Evolutionary conservation across 441 rosid species (phyloP).

Genomic region (Gossypium davidsonii): DNA sequence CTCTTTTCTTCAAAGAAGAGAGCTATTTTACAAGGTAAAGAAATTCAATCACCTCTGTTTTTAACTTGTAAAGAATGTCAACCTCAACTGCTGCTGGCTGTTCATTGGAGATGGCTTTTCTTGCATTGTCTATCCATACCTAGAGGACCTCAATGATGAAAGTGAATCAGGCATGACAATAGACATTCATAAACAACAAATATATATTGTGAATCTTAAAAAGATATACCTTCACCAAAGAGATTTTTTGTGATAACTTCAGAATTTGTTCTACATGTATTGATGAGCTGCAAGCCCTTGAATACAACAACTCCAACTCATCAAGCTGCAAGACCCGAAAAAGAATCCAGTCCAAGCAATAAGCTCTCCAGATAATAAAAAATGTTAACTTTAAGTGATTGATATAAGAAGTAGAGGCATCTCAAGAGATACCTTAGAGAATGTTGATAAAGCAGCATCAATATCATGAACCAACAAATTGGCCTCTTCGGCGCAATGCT

Average conservation of each 20-base stretch:
- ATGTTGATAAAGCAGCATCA: constrained; percentile 44
- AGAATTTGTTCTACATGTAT: constrained; percentile 46
- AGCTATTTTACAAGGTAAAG: constrained; percentile 10
- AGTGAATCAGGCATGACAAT: constrained; percentile 17
- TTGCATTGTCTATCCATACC: constrained; percentile 57
- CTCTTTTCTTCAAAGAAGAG: neutral
- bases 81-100: constrained; percentile 41
- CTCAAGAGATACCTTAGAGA: constrained; percentile 36
- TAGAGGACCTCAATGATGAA: constrained; percentile 28
- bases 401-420: neutral
- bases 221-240: constrained; percentile 57
- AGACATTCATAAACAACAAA: constrained; percentile 6
- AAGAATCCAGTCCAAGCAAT: neutral
- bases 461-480: constrained; percentile 50
- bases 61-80: constrained; percentile 59
- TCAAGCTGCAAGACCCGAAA: constrained; percentile 37
- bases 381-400: constrained; percentile 3
- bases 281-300: constrained; percentile 49
- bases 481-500: constrained; percentile 70
- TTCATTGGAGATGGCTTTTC: constrained; percentile 37
- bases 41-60: constrained; percentile 56
- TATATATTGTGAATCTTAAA: neutral
- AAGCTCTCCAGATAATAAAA: constrained; percentile 10
- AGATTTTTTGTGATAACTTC: constrained; percentile 51
- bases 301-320: constrained; percentile 58